Conservation (phyloP, 2,329 filamentous ascomycete species). For the Sordariomycetes sp. region DNA sequence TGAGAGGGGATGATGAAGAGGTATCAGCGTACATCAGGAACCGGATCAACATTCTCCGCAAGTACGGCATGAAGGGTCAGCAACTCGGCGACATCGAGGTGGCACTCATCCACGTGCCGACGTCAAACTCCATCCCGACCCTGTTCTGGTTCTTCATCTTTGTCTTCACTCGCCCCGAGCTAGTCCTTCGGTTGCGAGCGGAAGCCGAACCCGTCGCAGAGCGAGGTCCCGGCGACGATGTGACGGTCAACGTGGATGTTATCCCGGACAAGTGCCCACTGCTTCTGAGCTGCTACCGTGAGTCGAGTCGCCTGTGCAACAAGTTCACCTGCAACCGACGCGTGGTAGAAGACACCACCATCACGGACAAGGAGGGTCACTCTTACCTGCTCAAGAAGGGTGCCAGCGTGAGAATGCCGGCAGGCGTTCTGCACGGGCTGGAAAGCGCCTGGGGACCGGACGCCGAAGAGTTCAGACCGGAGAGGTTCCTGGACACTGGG, state of each 20-base stretch:
- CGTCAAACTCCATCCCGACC: conserved; percentile 25
- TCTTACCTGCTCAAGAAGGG: conserved; percentile 15
- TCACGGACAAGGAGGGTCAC: conserved; percentile 9
- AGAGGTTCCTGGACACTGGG: conserved; percentile 5
- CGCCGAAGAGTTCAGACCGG: conserved; percentile 4
- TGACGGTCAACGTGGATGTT: conserved; percentile 20
- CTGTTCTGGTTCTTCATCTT: conserved; percentile 22
- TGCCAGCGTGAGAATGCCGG: conserved; percentile 7
- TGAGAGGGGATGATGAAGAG: conserved; percentile 12
- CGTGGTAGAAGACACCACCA: conserved; percentile 26
- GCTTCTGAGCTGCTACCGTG: conserved; percentile 30
- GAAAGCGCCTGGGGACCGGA: conserved; percentile 5
- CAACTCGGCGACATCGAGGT: conserved; percentile 20
- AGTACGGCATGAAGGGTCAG: conserved; percentile 15
- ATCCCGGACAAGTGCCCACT: conserved; percentile 29
- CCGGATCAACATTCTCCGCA: conserved; percentile 15
- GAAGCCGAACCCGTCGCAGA: conserved; percentile 17
- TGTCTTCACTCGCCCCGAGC: conserved; percentile 15
- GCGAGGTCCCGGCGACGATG: conserved; percentile 1
- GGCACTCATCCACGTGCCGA: conserved; percentile 17
- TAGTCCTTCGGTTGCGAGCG: conserved; percentile 14
- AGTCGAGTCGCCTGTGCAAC: conserved; percentile 25
- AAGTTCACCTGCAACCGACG: conserved; percentile 6
- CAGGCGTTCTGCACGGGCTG: conserved; percentile 3
- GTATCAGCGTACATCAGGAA: conserved; percentile 18